phyloP scores from a whole-genome alignment of 78 protist genomes.

The Dictyostelium brefeldianum region DNA sequence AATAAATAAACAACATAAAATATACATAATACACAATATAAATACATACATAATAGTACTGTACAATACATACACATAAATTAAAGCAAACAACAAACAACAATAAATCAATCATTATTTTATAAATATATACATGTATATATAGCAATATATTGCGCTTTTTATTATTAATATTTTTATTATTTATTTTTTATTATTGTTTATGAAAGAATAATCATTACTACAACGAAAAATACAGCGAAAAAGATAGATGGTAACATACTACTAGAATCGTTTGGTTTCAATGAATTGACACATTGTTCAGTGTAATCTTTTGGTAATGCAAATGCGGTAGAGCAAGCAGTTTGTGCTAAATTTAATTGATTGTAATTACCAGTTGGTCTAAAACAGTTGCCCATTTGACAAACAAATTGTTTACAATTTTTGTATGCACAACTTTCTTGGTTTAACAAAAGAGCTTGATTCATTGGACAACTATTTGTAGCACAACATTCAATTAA shows the following conservation, averaged over 20 bases:
- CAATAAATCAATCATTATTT: background rate
- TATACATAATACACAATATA: background rate
- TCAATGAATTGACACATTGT: background rate
- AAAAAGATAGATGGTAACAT: constrained; percentile 1
- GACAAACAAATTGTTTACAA: background rate
- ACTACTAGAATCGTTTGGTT: background rate
- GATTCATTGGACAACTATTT: constrained; percentile 19
- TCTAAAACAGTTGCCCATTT: constrained; percentile 7
- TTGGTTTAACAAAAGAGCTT: background rate
- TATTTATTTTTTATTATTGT: background rate
- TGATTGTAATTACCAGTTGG: background rate
- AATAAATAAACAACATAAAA: constrained; percentile 6
- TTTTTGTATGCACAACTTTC: background rate
- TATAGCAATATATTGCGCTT: too few species aligned
- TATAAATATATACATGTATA: background rate
- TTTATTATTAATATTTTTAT: too few species aligned
- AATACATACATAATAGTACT: background rate
- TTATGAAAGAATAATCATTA: background rate
- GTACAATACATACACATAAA: background rate
- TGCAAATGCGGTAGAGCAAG: background rate
- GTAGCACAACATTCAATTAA: background rate
- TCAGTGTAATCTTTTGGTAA: background rate
- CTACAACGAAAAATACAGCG: background rate
- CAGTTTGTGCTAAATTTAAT: background rate
- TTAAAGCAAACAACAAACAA: background rate